Base-by-base conservation (phyloP, 257 asterid genomes). In the Petrea volubilis region DNA sequence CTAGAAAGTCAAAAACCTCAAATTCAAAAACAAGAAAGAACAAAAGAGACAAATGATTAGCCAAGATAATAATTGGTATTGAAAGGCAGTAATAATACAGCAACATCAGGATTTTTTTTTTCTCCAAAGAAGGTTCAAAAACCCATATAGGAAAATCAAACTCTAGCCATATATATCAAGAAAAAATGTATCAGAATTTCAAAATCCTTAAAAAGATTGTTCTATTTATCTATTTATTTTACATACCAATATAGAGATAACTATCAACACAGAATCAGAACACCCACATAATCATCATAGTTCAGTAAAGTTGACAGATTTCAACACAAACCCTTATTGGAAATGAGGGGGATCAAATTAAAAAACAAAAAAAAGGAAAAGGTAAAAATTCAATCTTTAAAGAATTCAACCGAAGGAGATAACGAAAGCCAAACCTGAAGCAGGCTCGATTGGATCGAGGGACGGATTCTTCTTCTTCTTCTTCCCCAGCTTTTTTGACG, bases 401-500 rank as follows among this genome's bases (percentile, higher is more conserved):
- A 53, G 24, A 25, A 60, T 41, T 33, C 55, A 56, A 55, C 17
- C 10, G 21, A 63, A 27, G 14, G 34, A 29, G 64, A 40, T 20
- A 47, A 21, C 14, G 21, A 50, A 53, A 61, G 2, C 14, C 59
- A 44, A 66, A 78, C 92, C 89, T 11, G 89, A 81, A 80, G 55
- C 61, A 40, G 85, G 72, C 47, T 63, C 82, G 53, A 63, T 64
- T 33, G 81, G 80, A 77, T 76, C 83, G 66, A 47, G 76, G 7
- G 82, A 52, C 49, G 59, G 72, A 20, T 79, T 84, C 81, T 87
- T 85, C 74, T 87, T 85, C 74, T 75, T 83, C 80, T 87, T 84
- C 74, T 83, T 78, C 74, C 72, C 76, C 79, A 46, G 73, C 78
- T 66, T 80, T 31, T 70, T 79, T 17, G 83, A 60, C 49, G 63